phyloP scores from a whole-genome alignment of 495 filamentous ascomycete genomes.

The Aspergillus avenaceus region DNA sequence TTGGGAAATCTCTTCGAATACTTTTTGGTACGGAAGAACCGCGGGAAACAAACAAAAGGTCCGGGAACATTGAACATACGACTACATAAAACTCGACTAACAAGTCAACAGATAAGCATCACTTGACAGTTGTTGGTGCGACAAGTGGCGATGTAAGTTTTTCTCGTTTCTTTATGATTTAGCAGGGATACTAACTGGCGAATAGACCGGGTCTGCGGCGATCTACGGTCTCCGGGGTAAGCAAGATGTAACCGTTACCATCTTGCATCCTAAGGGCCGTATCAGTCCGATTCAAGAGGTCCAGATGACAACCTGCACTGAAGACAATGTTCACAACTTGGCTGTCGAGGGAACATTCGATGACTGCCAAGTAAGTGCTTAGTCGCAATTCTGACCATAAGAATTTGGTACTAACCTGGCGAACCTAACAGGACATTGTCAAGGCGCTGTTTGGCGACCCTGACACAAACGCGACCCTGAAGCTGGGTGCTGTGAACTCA shows the following conservation, averaged over 20 bases:
- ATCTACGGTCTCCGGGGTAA: slow-evolving; percentile 97
- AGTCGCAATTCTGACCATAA: neutral
- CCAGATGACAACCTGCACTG: slow-evolving; percentile 90
- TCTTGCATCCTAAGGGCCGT: slow-evolving; percentile 79
- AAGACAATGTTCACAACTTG: slow-evolving; percentile 83
- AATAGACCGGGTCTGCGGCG: slow-evolving; percentile 77
- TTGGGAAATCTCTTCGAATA: slow-evolving; percentile 96
- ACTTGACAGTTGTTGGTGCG: slow-evolving; percentile 85
- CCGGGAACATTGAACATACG: neutral
- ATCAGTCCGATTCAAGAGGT: slow-evolving; percentile 85
- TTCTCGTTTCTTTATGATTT: neutral
- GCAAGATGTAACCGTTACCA: slow-evolving; percentile 90
- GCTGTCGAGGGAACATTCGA: slow-evolving; percentile 87
- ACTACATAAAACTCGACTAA: neutral
- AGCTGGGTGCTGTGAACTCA: slow-evolving; percentile 82
- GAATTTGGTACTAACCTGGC: neutral
- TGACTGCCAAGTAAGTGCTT: slow-evolving; percentile 62
- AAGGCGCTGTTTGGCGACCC: slow-evolving; percentile 87
- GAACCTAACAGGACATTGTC: slow-evolving; percentile 61
- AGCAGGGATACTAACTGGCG: neutral
- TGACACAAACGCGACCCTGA: slow-evolving; percentile 65
- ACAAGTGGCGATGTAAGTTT: slow-evolving; percentile 69
- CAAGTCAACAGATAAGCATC: slow-evolving; percentile 56
- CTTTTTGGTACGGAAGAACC: slow-evolving; percentile 79
- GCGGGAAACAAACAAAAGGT: slow-evolving; percentile 55